These are phyloP conservation scores for Pseudogymnoascus verrucosus DNA, from an alignment of 2,329 filamentous ascomycete genomes.

Conservation along the genomic window DNA sequence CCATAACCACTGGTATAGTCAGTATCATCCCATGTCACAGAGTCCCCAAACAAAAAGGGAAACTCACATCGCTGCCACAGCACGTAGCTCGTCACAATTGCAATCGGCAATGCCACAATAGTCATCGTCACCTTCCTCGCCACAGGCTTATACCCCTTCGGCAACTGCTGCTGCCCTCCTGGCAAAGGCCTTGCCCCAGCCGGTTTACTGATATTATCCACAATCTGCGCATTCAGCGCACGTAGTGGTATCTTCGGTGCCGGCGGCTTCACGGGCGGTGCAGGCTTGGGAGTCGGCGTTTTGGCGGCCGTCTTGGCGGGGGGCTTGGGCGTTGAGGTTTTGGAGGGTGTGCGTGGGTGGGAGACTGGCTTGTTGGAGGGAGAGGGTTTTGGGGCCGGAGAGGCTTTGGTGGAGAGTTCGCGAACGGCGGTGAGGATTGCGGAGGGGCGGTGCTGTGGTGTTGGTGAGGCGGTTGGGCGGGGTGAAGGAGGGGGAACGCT, in stretches of 20 bases:
- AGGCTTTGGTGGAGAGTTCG: background rate
- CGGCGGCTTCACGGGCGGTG: background rate
- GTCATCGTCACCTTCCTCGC: conserved; percentile 25
- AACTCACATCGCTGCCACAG: conserved; percentile 27
- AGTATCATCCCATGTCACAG: background rate
- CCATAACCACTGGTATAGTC: conserved; percentile 15
- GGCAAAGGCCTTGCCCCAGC: conserved; percentile 21
- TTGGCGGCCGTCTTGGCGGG: background rate
- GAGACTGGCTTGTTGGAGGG: background rate
- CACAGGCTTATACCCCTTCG: conserved; percentile 22
- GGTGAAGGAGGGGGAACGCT: background rate
- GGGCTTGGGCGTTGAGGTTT: background rate
- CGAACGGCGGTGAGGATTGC: background rate
- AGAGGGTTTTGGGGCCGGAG: background rate
- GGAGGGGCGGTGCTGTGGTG: background rate
- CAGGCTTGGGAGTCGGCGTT: background rate
- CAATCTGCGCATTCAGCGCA: conserved; percentile 23
- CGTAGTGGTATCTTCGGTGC: background rate
- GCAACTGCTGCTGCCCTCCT: conserved; percentile 17
- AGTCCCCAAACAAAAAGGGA: background rate
- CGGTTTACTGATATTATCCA: conserved; percentile 21
- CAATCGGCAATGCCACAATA: conserved; percentile 27
- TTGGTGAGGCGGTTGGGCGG: background rate
- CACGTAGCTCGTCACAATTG: conserved; percentile 27
- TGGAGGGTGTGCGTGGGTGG: background rate